Base-by-base conservation (phyloP, 352 stramenopile genomes). In the Phytophthora kernoviae region DNA sequence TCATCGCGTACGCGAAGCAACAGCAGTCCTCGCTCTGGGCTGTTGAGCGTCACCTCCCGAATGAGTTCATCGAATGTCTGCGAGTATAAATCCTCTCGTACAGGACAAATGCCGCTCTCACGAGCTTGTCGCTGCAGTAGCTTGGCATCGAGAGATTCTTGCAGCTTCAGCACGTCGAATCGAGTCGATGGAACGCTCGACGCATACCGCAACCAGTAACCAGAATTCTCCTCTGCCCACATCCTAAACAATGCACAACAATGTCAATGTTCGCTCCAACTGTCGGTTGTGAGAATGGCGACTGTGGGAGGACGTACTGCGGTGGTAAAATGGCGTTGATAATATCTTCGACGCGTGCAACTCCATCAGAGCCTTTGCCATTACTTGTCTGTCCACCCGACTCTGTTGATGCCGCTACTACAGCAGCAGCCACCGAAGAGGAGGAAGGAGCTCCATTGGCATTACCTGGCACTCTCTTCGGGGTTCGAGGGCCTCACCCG, bases 21-120 rank as follows among this genome's bases (percentile, higher is more conserved):
- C 41, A 98, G 60, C 26, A 98, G 75, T 7, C 94, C 94, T 40
- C 93, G 78, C 76, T 98, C 93, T 0, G 94, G 90, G 22, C 86
- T 88, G 54, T 98, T 95, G 51, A 98, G 80, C 15, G 91, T 88
- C 24, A 98, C 88, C 61, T 98, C 84, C 17, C 94, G 85, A 42
- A 98, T 98, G 33, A 98, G 74, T 56, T 98, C 94, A 60, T 98
- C 88, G 57, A 98, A 98, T 54, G 76, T 84, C 70, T 98, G 94
- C 5, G 62, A 68, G 67, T 98, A 98, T 24, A 98, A 81, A 63
- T 98, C 90, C 65, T 98, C 94, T 32, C 94, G 84, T 54, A 98
- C 93, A 52, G 90, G 79, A 64, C 94, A 98, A 24, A 98, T 97
- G 41, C 93, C 94, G 43, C 69, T 96, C 51, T 98, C 93, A 21